Percentiles rank a stretch among this genome's conserved stretches.
Conservation (phyloP, 305 asterid species). For the Ilex paraguariensis region DNA sequence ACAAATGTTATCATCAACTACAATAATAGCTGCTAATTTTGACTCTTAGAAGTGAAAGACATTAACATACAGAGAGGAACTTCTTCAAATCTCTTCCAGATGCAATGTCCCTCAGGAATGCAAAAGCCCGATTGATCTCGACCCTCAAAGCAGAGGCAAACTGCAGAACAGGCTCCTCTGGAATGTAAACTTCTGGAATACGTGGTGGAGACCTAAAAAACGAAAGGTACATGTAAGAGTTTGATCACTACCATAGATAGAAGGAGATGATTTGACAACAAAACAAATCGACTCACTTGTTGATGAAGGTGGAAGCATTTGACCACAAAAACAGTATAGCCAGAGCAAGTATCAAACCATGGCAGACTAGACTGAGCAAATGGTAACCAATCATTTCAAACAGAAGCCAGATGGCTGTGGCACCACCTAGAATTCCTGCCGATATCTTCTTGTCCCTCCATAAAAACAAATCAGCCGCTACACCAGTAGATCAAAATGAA, state of each 20-base stretch:
- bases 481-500: constrained; percentile 8
- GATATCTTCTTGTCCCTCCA: constrained; percentile 87
- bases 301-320: constrained; percentile 52
- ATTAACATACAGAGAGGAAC: constrained; percentile 53
- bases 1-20: background rate
- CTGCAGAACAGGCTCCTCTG: constrained; percentile 51
- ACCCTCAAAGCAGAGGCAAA: constrained; percentile 57
- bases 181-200: constrained; percentile 58
- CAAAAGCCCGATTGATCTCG: constrained; percentile 42
- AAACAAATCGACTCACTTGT: constrained; percentile 45
- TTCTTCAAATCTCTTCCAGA: constrained; percentile 66
- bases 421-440: constrained; percentile 62
- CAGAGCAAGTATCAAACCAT: constrained; percentile 50
- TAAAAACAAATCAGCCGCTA: constrained; percentile 78
- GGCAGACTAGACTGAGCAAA: constrained; percentile 58
- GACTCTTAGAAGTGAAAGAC: background rate
- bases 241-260: background rate
- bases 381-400: constrained; percentile 68
- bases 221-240: background rate
- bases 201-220: constrained; percentile 48
- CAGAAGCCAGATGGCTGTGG: constrained; percentile 64
- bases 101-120: constrained; percentile 59
- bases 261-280: background rate
- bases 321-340: constrained; percentile 65
- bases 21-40: background rate